Base-by-base conservation (phyloP, 2,329 filamentous ascomycete genomes). In the Helminthosporium solani region DNA sequence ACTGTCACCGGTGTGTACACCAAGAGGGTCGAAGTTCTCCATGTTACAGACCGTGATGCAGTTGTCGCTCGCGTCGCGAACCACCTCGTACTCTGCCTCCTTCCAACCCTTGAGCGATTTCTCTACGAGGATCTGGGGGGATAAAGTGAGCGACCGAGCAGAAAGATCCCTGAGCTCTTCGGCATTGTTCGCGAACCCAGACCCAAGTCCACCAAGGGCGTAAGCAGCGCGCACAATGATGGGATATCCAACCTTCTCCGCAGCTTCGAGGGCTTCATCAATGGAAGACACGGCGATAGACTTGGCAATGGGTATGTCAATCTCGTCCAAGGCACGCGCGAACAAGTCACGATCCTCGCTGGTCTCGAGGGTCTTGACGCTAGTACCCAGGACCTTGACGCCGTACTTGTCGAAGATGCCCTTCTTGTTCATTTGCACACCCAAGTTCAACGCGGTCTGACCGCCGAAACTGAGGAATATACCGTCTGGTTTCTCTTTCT, bases 101-200 rank as follows among this genome's bases (percentile, higher is more conserved):
- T 99, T 99, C 94, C 94, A 99, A 72, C 94, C 94, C 80, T 96
- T 97, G 60, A 99, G 84, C 42, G 90, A 96, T 76, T 97, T 97
- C 79, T 99, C 94, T 48, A 99, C 91, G 68, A 99, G 75, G 64
- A 99, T 96, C 73, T 99, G 94, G 40, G 94, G 92, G 2, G 92
- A 92, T 28, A 97, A 82, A 35, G 91, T 95, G 47, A 99, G 81
- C 37, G 92, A 97, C 56, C 90, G 85, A 52, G 94, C 91, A 56
- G 91, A 87, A 80, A 99, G 81, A 73, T 97, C 90, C 70, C 88
- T 86, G 47, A 99, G 84, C 75, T 99, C 94, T 66, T 96, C 90
- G 60, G 87, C 80, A 73, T 96, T 94, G 75, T 90, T 87, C 58
- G 94, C 94, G 70, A 99, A 99, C 42, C 94, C 94, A 54, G 91